Percentiles rank a stretch among this genome's conserved stretches.
These are phyloP conservation scores for Hemisphaericaspora lyxosophila DNA, from an alignment of 1,139 yeast species.

Conservation along the genomic window DNA sequence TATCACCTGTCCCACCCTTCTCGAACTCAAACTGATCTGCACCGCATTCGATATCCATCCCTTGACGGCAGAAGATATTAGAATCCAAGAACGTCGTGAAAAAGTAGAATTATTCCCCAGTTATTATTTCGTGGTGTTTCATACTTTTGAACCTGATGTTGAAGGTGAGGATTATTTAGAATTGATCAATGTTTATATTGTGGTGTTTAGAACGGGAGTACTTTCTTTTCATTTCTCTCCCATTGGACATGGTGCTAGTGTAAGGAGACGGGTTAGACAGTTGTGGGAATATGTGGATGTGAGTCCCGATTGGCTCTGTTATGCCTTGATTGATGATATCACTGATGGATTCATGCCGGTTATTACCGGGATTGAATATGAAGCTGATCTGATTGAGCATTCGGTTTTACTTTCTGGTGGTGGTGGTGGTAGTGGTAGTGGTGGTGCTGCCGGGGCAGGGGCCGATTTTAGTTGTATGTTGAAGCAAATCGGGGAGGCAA, in stretches of 20 bases:
- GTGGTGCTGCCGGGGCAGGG: constrained; percentile 32
- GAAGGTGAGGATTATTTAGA: constrained; percentile 80
- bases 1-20: constrained; percentile 65
- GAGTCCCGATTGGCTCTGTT: constrained; percentile 88
- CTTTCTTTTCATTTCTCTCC: constrained; percentile 83
- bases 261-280: constrained; percentile 86
- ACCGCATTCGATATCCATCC: constrained; percentile 84
- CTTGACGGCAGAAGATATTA: constrained; percentile 76
- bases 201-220: constrained; percentile 80
- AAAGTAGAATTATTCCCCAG: constrained; percentile 72
- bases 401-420: too few species aligned
- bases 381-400: constrained; percentile 88
- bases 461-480: constrained; percentile 68
- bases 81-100: constrained; percentile 82
- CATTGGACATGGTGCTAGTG: constrained; percentile 76
- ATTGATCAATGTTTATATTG: constrained; percentile 82
- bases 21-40: constrained; percentile 60
- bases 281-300: constrained; percentile 82
- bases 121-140: constrained; percentile 78
- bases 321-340: constrained; percentile 87
- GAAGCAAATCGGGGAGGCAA: constrained; percentile 77
- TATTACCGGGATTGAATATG: constrained; percentile 78
- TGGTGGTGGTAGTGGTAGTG: too few species aligned
- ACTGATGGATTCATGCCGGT: constrained; percentile 92
- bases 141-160: constrained; percentile 70